Base-by-base conservation (phyloP, 2,329 filamentous ascomycete genomes). In the Fusarium sulawesiense region DNA sequence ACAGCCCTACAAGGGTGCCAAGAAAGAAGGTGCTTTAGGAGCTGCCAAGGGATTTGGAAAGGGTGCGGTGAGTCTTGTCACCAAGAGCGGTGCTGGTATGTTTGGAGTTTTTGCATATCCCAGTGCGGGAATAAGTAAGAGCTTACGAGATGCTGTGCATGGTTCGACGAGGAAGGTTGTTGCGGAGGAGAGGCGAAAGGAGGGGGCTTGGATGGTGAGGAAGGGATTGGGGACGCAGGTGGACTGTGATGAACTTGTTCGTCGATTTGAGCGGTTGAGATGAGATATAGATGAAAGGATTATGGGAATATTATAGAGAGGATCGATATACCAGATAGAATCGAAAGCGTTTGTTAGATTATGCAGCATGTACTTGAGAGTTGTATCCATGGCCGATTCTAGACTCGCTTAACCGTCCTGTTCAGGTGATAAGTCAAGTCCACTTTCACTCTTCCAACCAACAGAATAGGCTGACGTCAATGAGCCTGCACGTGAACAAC, bases 91-190 rank as follows among this genome's bases (percentile, higher is more conserved):
- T 4, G 51, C 58, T 23, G 62, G 45, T 18, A 65, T 65, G 58
- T 49, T 65, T 44, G 62, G 59, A 1, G 23, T 66, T n/a, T 27
- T 63, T 8, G 51, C 62, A 1, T 66, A 66, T 49, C 53, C 59
- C 3, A 46, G 48, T 21, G 42, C 29, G 4, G 64, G 64, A 2
- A 64, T 66, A 16, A 32, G 44, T 13, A 60, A 66, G 55, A 66
- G 60, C 0, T 25, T 46, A 4, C 29, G 44, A 0, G 21, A 46
- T 3, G 44, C 16, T 4, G 44, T 46, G 8, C 44, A 46, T 13
- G 23, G 44, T 4, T 25, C 23, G 10, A 46, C 44, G 6, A 16
- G 44, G 16, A 46, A 46, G 44, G 6, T n/a, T 37, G 34, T 37
- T 37, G 34, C 34, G 18, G 34, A 37, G 0, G 34, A 37, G 34